These are phyloP conservation scores for Deakozyma indianensis DNA, from an alignment of 805 yeast species.

Conservation along the genomic window DNA sequence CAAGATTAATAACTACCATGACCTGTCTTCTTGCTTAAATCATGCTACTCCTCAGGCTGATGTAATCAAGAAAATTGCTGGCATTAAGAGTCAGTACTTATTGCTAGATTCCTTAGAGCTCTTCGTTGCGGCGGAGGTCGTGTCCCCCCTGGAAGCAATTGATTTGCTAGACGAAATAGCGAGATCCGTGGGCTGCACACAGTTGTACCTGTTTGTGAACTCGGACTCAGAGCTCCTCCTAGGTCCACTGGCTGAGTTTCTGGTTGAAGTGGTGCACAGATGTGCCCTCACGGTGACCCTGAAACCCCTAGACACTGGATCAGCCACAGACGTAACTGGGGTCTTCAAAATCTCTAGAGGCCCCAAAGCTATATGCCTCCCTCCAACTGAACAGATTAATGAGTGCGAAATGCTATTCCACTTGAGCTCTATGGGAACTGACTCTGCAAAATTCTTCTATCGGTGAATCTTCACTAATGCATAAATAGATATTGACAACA, in stretches of 20 bases:
- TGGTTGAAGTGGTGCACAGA: constrained; percentile 29
- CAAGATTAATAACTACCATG: constrained; percentile 2
- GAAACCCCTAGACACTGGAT: constrained; percentile 61
- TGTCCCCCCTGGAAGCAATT: constrained; percentile 24
- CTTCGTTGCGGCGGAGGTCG: constrained; percentile 28
- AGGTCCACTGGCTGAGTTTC: constrained; percentile 18
- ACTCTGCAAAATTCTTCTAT: constrained; percentile 29
- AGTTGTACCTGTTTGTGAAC: constrained; percentile 24
- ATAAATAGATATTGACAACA: no score
- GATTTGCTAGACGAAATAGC: constrained; percentile 22
- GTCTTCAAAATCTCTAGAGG: constrained; percentile 48
- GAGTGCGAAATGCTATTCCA: constrained; percentile 47
- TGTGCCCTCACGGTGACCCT: constrained; percentile 33
- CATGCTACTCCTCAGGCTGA: constrained; percentile 3
- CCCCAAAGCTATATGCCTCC: constrained; percentile 20
- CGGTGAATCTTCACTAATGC: no score
- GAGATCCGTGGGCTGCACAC: constrained; percentile 18
- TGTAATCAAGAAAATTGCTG: not conserved
- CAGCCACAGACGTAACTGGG: constrained; percentile 76
- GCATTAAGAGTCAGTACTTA: constrained; percentile 15
- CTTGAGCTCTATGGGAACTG: constrained; percentile 42
- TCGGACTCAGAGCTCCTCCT: constrained; percentile 26
- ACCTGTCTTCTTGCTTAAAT: constrained; percentile 6
- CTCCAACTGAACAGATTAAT: constrained; percentile 9
- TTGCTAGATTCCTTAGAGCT: constrained; percentile 36